Evolutionary conservation across 208 protist genomes (phyloP).

Genomic region (Leishmania lainsoni): DNA sequence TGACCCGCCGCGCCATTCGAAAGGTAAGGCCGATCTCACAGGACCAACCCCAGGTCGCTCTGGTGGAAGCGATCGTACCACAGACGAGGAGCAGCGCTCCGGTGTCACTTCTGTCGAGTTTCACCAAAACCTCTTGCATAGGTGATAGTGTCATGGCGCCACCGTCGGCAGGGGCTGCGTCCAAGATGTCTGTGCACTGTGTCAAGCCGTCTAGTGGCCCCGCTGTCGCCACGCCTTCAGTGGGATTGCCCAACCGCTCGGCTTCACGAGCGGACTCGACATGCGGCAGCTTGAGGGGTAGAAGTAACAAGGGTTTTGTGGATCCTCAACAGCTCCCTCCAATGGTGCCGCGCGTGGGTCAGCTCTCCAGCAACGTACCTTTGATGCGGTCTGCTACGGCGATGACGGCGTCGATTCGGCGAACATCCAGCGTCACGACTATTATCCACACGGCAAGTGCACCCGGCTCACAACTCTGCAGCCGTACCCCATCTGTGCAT

Average conservation of each 20-base stretch:
- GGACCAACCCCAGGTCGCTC: neutral
- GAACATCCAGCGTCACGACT: neutral
- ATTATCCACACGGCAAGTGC: neutral
- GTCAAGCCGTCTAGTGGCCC: neutral
- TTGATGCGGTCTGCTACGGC: neutral
- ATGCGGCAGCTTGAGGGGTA: slow-evolving; percentile 23
- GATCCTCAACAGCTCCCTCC: slow-evolving; percentile 12
- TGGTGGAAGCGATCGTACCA: neutral
- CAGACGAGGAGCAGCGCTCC: neutral
- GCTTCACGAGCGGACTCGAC: slow-evolving; percentile 14
- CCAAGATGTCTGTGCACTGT: neutral
- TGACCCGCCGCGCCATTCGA: slow-evolving; percentile 10
- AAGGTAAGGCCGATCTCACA: slow-evolving; percentile 5
- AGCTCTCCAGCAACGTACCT: neutral
- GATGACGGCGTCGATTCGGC: neutral
- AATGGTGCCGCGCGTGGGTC: slow-evolving; percentile 9
- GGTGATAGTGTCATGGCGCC: neutral
- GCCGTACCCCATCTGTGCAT: slow-evolving; percentile 14
- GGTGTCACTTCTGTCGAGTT: neutral
- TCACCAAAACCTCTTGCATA: slow-evolving; percentile 10
- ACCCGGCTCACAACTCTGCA: slow-evolving; percentile 7
- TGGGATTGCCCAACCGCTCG: neutral
- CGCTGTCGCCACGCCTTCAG: too few relatives aligned
- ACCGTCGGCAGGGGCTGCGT: neutral
- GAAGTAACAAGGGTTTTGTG: slow-evolving; percentile 12